Percentiles rank a stretch among this genome's conserved stretches.
phyloP scores from a whole-genome alignment of 108 stramenopile genomes.

The Nitzschia sp. region DNA sequence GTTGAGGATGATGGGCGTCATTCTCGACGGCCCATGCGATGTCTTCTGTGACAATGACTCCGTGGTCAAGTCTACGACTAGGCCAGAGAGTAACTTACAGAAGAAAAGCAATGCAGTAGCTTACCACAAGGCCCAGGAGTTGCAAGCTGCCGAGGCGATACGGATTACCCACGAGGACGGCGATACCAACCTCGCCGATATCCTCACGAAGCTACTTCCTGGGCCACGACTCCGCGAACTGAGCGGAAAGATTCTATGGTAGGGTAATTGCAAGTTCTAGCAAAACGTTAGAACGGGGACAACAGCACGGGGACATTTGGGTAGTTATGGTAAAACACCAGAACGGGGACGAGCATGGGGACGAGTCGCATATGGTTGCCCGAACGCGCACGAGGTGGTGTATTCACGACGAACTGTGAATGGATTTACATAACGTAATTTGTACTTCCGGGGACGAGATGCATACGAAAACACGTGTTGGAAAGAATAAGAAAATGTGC shows the following conservation, averaged over 20 bases:
- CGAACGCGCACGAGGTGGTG: too few relatives aligned
- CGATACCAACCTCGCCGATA: slow-evolving; percentile 6
- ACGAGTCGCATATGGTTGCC: too few relatives aligned
- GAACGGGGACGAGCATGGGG: too few relatives aligned
- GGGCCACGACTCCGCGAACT: not conserved
- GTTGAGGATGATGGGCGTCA: slow-evolving; percentile 53
- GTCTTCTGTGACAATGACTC: slow-evolving; percentile 47
- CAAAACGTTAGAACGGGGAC: too few relatives aligned
- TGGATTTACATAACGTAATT: too few relatives aligned
- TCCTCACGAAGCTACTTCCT: not conserved
- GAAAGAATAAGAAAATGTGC: too few relatives aligned
- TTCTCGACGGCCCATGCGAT: slow-evolving; percentile 37
- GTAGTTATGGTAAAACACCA: too few relatives aligned
- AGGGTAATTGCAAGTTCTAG: too few relatives aligned
- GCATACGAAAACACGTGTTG: too few relatives aligned
- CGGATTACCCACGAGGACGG: slow-evolving; percentile 27
- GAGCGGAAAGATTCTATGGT: not conserved
- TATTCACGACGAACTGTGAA: too few relatives aligned
- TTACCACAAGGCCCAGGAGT: slow-evolving; percentile 48
- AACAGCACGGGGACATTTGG: too few relatives aligned
- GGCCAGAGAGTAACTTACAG: slow-evolving; percentile 35
- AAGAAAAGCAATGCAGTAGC: slow-evolving; percentile 42
- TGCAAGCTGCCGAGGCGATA: slow-evolving; percentile 37
- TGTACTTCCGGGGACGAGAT: too few relatives aligned
- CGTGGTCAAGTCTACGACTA: slow-evolving; percentile 34